Evolutionary conservation across 1,284 basidiomycete species (phyloP).

Genomic region (Melampsora americana): DNA sequence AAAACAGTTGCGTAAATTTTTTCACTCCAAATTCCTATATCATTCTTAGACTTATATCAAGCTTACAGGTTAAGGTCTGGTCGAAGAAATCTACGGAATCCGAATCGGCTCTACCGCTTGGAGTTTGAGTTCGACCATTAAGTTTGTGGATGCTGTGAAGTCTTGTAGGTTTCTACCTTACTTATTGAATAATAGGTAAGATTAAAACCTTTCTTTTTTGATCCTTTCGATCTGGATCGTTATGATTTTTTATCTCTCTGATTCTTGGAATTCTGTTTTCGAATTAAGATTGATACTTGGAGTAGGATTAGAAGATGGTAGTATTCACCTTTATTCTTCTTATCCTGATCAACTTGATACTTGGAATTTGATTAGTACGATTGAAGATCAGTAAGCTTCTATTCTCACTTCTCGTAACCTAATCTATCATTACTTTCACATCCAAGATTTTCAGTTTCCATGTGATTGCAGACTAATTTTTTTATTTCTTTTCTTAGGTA

Average conservation of each 20-base stretch:
- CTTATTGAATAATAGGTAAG: constrained; percentile 17
- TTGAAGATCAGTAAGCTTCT: neutral
- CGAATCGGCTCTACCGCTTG: neutral
- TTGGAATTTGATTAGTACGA: neutral
- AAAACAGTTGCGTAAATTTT: constrained; percentile 67
- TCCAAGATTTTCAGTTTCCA: neutral
- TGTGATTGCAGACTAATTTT: neutral
- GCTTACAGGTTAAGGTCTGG: constrained; percentile 35
- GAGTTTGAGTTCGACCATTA: constrained; percentile 16
- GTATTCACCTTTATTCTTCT: constrained; percentile 15
- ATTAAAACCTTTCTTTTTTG: neutral
- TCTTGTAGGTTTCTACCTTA: constrained; percentile 19
- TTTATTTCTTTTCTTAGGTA: neutral
- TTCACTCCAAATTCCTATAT: constrained; percentile 33
- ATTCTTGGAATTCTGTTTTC: neutral
- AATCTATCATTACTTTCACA: neutral
- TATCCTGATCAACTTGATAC: neutral
- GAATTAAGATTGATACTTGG: constrained; percentile 27
- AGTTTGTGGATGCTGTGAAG: constrained; percentile 28
- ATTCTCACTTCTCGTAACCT: neutral
- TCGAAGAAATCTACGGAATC: constrained; percentile 5
- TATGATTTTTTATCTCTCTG: neutral
- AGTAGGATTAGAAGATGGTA: constrained; percentile 37
- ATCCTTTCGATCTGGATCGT: neutral
- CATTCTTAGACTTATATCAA: neutral